Evolutionary conservation across 345 rosid genomes (phyloP).

Genomic region (Camelina sativa): DNA sequence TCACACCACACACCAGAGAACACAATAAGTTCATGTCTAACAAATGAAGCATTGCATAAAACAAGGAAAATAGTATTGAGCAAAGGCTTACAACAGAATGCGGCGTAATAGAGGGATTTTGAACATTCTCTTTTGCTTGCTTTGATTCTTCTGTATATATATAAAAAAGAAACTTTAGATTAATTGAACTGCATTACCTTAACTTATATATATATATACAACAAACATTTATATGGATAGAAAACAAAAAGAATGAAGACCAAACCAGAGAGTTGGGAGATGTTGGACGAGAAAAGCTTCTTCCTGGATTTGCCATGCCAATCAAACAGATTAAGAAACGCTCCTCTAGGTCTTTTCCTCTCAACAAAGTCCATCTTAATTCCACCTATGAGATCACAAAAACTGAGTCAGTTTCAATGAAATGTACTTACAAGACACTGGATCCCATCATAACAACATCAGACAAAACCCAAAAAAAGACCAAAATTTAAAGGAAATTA

Average conservation of each 20-base stretch:
- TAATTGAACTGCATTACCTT: neutral
- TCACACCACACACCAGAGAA: neutral
- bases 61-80: neutral
- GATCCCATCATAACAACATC: conserved; percentile 13
- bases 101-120: conserved; percentile 15
- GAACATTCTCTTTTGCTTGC: conserved; percentile 43
- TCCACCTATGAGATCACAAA: conserved; percentile 43
- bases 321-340: conserved; percentile 77
- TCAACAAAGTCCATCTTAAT: conserved; percentile 63
- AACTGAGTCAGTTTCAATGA: neutral
- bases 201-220: neutral
- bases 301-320: conserved; percentile 96
- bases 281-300: conserved; percentile 75
- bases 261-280: conserved; percentile 47
- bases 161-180: conserved; percentile 10
- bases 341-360: conserved; percentile 71
- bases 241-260: conserved; percentile 41
- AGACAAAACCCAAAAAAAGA: neutral
- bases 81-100: conserved; percentile 38
- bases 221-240: neutral
- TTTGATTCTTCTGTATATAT: conserved; percentile 36
- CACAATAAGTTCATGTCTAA: conserved; percentile 39
- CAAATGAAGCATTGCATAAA: neutral
- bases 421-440: neutral
- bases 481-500: neutral